Base-by-base conservation (phyloP, 768 basidiomycete species). In the Heimioporus sp. region DNA sequence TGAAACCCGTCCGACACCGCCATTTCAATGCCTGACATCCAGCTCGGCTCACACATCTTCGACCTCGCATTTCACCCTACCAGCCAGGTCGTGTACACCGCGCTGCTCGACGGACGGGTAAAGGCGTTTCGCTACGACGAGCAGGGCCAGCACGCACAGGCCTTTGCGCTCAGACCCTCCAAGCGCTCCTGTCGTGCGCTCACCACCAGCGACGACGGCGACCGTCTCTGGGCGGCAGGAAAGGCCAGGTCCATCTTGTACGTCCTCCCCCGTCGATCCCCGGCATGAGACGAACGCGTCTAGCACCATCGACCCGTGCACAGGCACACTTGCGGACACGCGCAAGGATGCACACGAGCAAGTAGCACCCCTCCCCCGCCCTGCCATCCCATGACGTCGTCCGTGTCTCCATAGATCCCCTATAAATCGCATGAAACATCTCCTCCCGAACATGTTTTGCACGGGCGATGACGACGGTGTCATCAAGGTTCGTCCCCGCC, bases 391-490 rank as follows among this genome's bases (percentile, higher is more conserved):
- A 57, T 73, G 67, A 74, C 65, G 51, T 60, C 52, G 61, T 57
- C 60, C 76, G 66, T 63, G 60, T 65, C 48, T 52, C 62, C 55
- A 50, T 66, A 94, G 91, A 49, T 80, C 83, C 21, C 81, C 94
- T 10, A 87, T 98, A 55, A 97, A 96, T 65, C 89, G 94, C 53
- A 80, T 97, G 34, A 85, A 85, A 59, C 75, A 76, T 57, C 69
- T 92, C 39, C 78, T 81, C 58, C 81, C 86, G 5, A 81, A 88
- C 67, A 70, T 92, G 50, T 67, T 96, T 15, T 82, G 83, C 17
- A 92, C 90, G 8, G 95, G 95, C 16, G 95, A 97, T 66, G 95
- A 98, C 64, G 92, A 95, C 48, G 95, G 95, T 32, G 83, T 93
- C 20, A 84, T 98, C 67, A 96, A 96, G 80, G 92, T 90, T 46